Percentiles rank a stretch among this genome's conserved stretches.
Conservation (phyloP, 2,329 filamentous ascomycete species). For the Colletotrichum filicis region DNA sequence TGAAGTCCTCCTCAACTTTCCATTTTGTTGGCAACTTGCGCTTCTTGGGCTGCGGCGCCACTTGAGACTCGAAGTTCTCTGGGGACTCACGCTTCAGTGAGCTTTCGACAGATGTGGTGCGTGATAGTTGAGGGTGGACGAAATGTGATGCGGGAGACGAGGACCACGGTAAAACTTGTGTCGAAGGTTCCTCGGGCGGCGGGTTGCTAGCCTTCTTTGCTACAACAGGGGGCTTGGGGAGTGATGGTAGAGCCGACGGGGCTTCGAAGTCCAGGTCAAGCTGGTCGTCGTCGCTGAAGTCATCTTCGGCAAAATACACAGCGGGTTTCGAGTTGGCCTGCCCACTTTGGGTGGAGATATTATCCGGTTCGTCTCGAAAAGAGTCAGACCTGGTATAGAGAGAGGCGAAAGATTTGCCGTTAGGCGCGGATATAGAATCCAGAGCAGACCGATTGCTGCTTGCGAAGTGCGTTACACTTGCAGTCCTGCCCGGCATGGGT, state of each 20-base stretch:
- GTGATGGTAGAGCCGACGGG: constrained; percentile 60
- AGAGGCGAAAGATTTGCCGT: constrained; percentile 45
- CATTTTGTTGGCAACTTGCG: constrained; percentile 70
- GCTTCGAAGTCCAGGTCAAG: constrained; percentile 77
- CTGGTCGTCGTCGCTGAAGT: constrained; percentile 87
- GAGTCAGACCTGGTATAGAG: constrained; percentile 59
- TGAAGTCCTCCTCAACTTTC: constrained; percentile 38
- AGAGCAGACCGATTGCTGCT: constrained; percentile 34
- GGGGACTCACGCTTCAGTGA: constrained; percentile 56
- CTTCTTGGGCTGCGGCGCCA: constrained; percentile 63
- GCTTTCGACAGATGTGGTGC: constrained; percentile 38
- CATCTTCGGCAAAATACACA: constrained; percentile 79
- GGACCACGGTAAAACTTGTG: constrained; percentile 74
- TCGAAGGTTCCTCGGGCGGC: constrained; percentile 1
- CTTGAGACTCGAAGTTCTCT: constrained; percentile 42
- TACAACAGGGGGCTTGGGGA: constrained; percentile 40
- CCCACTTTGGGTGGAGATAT: constrained; percentile 8
- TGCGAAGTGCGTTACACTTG: constrained; percentile 36
- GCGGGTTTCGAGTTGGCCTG: constrained; percentile 41
- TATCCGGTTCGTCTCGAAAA: constrained; percentile 55
- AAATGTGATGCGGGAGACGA: constrained; percentile 68
- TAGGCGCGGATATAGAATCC: constrained; percentile 4
- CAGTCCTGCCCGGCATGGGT: constrained; percentile 16
- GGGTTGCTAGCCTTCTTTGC: constrained; percentile 37
- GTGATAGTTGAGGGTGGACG: constrained; percentile 45